These are phyloP conservation scores for Colletotrichum gloeosporioides DNA, from an alignment of 2,329 filamentous ascomycete species.

Conservation along the genomic window DNA sequence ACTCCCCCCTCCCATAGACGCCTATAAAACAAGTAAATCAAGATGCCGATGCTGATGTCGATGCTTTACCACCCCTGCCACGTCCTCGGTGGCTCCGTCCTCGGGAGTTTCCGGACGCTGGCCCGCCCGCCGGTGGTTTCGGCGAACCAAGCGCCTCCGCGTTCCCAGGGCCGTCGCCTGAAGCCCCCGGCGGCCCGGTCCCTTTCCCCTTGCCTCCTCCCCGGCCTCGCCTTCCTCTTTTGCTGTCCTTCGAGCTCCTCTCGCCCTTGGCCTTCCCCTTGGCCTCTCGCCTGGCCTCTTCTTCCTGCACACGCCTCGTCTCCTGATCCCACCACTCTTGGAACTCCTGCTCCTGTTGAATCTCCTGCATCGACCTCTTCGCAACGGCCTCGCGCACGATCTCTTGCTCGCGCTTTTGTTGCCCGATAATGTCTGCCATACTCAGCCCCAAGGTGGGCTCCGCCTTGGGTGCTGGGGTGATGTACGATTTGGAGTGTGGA, in stretches of 20 bases:
- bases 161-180: not conserved
- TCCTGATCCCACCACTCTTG: constrained; percentile 97
- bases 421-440: constrained; percentile 86
- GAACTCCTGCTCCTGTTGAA: constrained; percentile 96
- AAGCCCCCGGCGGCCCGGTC: not conserved
- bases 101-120: not conserved
- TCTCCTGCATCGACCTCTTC: constrained; percentile 90
- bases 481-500: constrained; percentile 68
- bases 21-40: not conserved
- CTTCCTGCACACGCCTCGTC: constrained; percentile 72
- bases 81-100: constrained; percentile 12
- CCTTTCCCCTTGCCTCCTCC: constrained; percentile 24
- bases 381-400: constrained; percentile 82
- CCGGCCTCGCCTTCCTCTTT: constrained; percentile 25
- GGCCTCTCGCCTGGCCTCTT: constrained; percentile 51
- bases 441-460: constrained; percentile 73
- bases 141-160: not conserved
- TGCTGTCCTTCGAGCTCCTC: constrained; percentile 28
- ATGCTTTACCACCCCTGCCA: constrained; percentile 14
- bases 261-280: constrained; percentile 50
- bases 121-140: not conserved
- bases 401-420: constrained; percentile 86
- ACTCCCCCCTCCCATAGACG: not conserved
- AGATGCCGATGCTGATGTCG: not conserved
- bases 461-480: constrained; percentile 60